Evolutionary conservation across 2,329 filamentous ascomycete species (phyloP).

Genomic region (Ceratocystis albifundus): DNA sequence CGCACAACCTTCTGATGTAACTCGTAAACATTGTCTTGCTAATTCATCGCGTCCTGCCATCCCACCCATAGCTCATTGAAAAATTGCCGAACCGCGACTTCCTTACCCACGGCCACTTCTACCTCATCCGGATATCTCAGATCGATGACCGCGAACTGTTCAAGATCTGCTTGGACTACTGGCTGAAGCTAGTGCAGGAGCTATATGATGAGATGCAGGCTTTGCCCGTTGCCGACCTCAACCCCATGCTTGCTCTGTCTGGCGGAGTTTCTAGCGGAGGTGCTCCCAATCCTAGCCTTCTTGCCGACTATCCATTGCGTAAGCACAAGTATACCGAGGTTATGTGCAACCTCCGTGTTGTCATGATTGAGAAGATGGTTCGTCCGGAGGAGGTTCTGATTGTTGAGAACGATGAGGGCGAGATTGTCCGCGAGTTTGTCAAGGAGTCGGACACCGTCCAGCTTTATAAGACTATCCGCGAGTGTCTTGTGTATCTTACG

Average conservation of each 20-base stretch:
- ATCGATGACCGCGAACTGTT: constrained; percentile 98
- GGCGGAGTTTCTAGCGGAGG: constrained; percentile 64
- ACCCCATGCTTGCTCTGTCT: constrained; percentile 68
- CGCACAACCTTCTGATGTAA: background rate
- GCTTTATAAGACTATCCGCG: constrained; percentile 95
- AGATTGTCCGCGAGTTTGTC: constrained; percentile 97
- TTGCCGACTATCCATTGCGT: constrained; percentile 81
- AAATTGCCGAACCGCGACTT: constrained; percentile 92
- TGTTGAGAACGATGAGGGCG: constrained; percentile 98
- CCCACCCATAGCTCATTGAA: constrained; percentile 62
- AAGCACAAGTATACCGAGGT: constrained; percentile 98
- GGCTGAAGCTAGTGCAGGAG: constrained; percentile 96
- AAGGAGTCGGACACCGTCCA: constrained; percentile 99
- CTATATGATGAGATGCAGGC: constrained; percentile 98
- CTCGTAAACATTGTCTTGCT: background rate
- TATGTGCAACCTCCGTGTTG: constrained; percentile 80
- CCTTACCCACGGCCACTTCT: constrained; percentile 91
- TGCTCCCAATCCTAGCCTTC: constrained; percentile 70
- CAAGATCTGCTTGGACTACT: constrained; percentile 98
- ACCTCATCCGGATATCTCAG: constrained; percentile 94
- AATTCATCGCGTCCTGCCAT: no score
- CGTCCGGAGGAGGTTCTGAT: constrained; percentile 94
- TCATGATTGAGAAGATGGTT: constrained; percentile 99
- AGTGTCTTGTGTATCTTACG: constrained; percentile 92
- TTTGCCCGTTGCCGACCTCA: constrained; percentile 83